Base-by-base conservation (phyloP, 2,329 filamentous ascomycete genomes). In the Fusarium poae region DNA sequence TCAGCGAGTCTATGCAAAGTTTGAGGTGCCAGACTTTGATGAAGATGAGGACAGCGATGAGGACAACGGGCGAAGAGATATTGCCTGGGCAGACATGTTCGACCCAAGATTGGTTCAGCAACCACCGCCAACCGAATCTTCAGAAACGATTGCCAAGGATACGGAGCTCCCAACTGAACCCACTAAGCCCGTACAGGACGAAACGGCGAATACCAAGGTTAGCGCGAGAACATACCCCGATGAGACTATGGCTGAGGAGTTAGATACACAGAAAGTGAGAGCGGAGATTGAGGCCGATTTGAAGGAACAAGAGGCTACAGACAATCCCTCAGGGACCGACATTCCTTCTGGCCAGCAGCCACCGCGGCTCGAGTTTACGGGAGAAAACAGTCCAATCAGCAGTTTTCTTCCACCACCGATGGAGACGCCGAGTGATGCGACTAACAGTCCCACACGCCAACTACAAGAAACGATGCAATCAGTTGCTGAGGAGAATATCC, bases 1-100 rank as follows among this genome's bases (percentile, higher is more conserved):
- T 1, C 83, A 91, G 65, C 86, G 93, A 12, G 79, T 93, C 12
- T 97, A 95, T 72, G 89, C 86, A 65, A 92, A 89, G 60, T 96
- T 97, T 68, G 93, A 97, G 72, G 89, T 89, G 71, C 90, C 91
- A 1, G 86, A 87, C 13, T 81, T 87, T 10, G 85, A 89, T 9
- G 87, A 50, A 21, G 48, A 88, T 13, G 88, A 89, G 0, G 86
- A 89, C 0, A 86, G 86, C 1, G 83, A 83, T 1, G 83, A 83
- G 15, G 86, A 91, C 57, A 84, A 90, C 63, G 91, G 91, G 1
- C 82, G 85, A 49, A 84, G 89, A n/a, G 83, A 83, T 9, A 61
- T 94, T 30, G 72, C 77, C 0, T 90, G 91, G 78, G 76, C 77
- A 4, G 89, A 92, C 23, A 82, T 96, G 75, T 84, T 88, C 37